phyloP scores from a whole-genome alignment of 805 yeast species.

The Millerozyma miso region DNA sequence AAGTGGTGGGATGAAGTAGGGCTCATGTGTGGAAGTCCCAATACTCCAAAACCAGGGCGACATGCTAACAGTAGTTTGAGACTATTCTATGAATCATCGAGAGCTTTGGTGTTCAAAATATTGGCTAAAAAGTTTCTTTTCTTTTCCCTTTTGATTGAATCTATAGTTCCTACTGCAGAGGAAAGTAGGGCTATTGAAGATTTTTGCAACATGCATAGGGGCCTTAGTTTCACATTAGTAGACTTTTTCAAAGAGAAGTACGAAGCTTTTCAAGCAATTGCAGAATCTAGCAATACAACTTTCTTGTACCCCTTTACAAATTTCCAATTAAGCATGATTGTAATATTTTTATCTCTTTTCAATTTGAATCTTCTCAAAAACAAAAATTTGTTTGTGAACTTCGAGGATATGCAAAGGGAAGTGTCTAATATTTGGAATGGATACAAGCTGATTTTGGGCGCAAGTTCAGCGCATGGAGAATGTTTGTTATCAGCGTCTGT shows the following conservation, averaged over 20 bases:
- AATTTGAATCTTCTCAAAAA: background rate
- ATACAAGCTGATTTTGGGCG: background rate
- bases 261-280: background rate
- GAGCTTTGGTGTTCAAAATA: constrained; percentile 1
- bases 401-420: too few relatives aligned
- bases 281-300: background rate
- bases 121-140: constrained; percentile 2
- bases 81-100: constrained; percentile 1
- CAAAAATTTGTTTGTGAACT: too few relatives aligned
- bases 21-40: background rate
- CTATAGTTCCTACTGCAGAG: background rate
- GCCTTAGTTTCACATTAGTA: background rate
- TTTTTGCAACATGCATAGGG: background rate
- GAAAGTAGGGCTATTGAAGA: background rate
- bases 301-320: background rate
- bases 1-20: constrained; percentile 3
- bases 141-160: constrained; percentile 1
- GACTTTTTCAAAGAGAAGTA: background rate
- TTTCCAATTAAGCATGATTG: background rate
- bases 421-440: background rate
- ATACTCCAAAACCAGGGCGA: background rate
- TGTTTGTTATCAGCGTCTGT: too few relatives aligned
- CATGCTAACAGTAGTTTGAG: constrained; percentile 1
- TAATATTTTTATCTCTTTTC: background rate
- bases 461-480: background rate